Base-by-base conservation (phyloP, 2,329 filamentous ascomycete genomes). In the Pseudogymnoascus sp. region DNA sequence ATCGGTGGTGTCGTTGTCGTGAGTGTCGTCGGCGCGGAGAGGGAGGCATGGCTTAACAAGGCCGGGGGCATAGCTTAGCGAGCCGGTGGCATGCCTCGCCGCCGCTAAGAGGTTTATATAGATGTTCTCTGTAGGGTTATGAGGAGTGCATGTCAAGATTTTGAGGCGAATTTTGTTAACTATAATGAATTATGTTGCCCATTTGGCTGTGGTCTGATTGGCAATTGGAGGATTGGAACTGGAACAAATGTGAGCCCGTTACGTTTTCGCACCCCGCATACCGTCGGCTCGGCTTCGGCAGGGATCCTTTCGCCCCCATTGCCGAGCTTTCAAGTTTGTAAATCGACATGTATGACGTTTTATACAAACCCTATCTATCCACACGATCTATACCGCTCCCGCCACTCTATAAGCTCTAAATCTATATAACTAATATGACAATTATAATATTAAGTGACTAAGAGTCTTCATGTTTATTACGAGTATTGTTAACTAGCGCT, bases 1-100 rank as follows among this genome's bases (percentile, higher is more conserved):
- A 71, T 75, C 71, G 78, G 74, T 70, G 79, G 75, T 69, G 81
- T 81, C 73, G 84, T 78, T 79, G 83, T 79, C 21, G 14, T 7
- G 21, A 40, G n/a, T 60, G 59, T 18, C 16, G 31, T 45, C 62
- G 69, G 63, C 61, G 67, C 65, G 71, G 83, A 77, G 75, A 79
- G 82, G 71, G 83, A 77, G 75, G 79, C 82, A 85, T 88, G 77
- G 73, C 81, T 80, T 72, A 80, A 74, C 70, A 81, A 75, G 70
- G 80, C 77, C 73, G 79, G 77, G 76, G 83, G 79, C 81, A 85
- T 85, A 25, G 40, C 40, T 43, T 18, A 74, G 70, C 80, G 75
- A 70, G 80, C 77, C 73, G 79, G 77, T 76, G 83, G 79, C 81
- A 85, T 85, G 76, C 78, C 80, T 73, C 70, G 69, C 69, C 68